Evolutionary conservation across 2,329 filamentous ascomycete species (phyloP).

Genomic region (Colletotrichum sp.): DNA sequence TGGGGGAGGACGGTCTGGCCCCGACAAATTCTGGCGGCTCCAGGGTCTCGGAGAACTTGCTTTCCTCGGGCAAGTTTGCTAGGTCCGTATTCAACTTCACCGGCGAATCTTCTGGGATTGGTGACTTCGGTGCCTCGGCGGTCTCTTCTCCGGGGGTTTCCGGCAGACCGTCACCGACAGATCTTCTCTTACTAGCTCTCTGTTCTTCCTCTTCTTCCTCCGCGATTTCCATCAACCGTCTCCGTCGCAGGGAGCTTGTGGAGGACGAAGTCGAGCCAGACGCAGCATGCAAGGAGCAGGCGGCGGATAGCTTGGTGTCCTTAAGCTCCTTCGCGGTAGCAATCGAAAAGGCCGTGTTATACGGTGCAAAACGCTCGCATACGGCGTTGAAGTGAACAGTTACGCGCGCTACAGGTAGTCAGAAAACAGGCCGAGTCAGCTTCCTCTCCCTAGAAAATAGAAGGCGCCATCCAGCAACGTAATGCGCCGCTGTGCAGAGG

Average conservation of each 20-base stretch:
- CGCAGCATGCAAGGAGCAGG: conserved; percentile 88
- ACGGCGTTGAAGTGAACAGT: conserved; percentile 74
- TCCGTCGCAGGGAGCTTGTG: conserved; percentile 77
- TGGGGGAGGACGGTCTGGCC: conserved; percentile 49
- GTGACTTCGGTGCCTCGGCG: conserved; percentile 32
- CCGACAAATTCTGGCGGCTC: conserved; percentile 60
- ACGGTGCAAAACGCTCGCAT: conserved; percentile 78
- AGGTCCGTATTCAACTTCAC: conserved; percentile 59
- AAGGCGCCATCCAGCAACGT: not conserved
- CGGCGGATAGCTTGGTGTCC: conserved; percentile 85
- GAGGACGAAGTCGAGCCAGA: conserved; percentile 87
- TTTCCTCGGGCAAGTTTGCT: conserved; percentile 53
- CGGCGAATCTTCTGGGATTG: conserved; percentile 34
- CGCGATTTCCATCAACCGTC: conserved; percentile 88
- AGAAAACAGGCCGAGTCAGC: conserved; percentile 12
- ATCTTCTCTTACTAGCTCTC: conserved; percentile 63
- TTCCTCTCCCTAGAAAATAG: conserved; percentile 10
- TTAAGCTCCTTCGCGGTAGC: conserved; percentile 77
- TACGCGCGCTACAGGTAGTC: conserved; percentile 70
- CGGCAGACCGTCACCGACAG: conserved; percentile 49
- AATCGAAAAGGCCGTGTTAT: conserved; percentile 85
- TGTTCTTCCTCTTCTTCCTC: conserved; percentile 86
- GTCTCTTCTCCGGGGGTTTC: conserved; percentile 26
- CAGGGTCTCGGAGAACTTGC: conserved; percentile 53
- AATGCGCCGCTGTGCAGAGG: not conserved